phyloP scores from a whole-genome alignment of 805 yeast species.

The Lipomyces lipofer region DNA sequence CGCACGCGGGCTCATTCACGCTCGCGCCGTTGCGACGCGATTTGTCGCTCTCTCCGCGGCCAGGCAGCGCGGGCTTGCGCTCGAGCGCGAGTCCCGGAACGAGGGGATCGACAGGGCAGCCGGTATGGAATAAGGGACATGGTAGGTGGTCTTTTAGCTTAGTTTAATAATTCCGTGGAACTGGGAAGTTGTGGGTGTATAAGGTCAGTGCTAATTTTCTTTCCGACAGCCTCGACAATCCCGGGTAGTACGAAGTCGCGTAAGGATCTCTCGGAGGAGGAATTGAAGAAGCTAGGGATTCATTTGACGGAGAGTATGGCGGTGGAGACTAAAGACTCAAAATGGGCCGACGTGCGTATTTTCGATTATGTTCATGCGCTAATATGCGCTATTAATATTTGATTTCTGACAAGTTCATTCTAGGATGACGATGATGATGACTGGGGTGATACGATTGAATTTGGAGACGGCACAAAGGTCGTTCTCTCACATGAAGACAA shows the following conservation, averaged over 20 bases:
- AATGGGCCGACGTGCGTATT: constrained; percentile 40
- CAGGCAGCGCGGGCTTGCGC: constrained; percentile 19
- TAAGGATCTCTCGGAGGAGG: constrained; percentile 38
- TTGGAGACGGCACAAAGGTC: constrained; percentile 35
- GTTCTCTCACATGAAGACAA: constrained; percentile 26
- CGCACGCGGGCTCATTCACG: constrained; percentile 21
- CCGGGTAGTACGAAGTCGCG: constrained; percentile 1
- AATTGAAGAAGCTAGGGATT: constrained; percentile 40
- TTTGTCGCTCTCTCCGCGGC: constrained; percentile 26
- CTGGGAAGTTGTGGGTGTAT: not conserved
- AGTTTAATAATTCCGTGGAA: too few species aligned
- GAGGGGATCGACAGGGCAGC: constrained; percentile 3
- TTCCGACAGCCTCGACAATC: too few species aligned
- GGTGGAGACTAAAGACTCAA: constrained; percentile 34
- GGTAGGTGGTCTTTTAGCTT: constrained; percentile 6
- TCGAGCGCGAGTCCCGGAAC: constrained; percentile 9
- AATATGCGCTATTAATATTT: not conserved
- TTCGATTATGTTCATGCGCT: not conserved
- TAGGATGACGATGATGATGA: constrained; percentile 43
- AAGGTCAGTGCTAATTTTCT: not conserved
- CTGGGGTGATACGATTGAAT: constrained; percentile 35
- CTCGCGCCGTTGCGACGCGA: constrained; percentile 30
- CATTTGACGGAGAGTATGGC: constrained; percentile 39
- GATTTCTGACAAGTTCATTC: not conserved
- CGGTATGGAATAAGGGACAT: constrained; percentile 23